A percentile compares a stretch with the other conserved stretches of the same genome.
Evolutionary conservation across 106 monocot species (phyloP).

Genomic region (Platanthera zijinensis): DNA sequence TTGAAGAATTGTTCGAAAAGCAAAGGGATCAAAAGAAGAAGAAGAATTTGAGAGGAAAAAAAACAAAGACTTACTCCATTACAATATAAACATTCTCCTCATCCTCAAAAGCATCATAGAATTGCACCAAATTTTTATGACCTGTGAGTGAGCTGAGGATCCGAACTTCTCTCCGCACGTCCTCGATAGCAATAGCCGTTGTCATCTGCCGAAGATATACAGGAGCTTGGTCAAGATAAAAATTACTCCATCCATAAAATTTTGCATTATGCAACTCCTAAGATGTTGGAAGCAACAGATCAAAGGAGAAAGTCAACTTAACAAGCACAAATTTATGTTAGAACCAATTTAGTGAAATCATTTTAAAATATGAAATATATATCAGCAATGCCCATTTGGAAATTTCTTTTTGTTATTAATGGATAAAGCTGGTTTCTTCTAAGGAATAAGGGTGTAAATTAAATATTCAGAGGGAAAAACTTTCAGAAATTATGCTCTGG

Average conservation of each 20-base stretch:
- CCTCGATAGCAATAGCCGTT: slow-evolving; percentile 80
- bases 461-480: too few species aligned
- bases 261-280: background rate
- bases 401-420: too few species aligned
- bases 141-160: slow-evolving; percentile 75
- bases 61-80: slow-evolving; percentile 66
- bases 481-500: too few species aligned
- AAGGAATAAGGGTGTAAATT: too few species aligned
- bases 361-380: background rate
- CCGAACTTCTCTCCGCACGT: slow-evolving; percentile 90
- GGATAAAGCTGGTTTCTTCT: too few species aligned
- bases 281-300: background rate
- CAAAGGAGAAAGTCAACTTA: background rate
- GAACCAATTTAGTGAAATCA: background rate
- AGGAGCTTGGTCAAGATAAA: background rate
- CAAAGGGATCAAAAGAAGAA: background rate
- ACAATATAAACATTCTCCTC: slow-evolving; percentile 88
- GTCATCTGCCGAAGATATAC: slow-evolving; percentile 56
- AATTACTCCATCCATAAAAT: background rate
- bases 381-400: too few species aligned
- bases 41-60: background rate
- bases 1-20: too few species aligned
- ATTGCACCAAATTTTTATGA: slow-evolving; percentile 73
- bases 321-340: background rate
- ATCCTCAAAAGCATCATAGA: slow-evolving; percentile 88